A percentile compares a stretch with the other conserved stretches of the same genome.
Evolutionary conservation across 2,329 filamentous ascomycete species (phyloP).

Genomic region (Lizonia empirigonia): DNA sequence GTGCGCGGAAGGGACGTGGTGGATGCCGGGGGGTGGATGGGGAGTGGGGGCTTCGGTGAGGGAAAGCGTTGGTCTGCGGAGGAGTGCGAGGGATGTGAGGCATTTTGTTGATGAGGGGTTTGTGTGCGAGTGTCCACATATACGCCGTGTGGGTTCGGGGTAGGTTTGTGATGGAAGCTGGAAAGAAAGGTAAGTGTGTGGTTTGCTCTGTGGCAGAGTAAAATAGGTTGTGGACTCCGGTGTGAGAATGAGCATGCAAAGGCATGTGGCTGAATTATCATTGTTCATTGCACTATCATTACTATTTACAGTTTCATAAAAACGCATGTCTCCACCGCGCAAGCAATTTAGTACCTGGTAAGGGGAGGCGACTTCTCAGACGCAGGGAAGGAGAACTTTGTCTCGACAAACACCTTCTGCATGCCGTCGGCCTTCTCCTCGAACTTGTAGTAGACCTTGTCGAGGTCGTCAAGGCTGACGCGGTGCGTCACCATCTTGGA

Average conservation of each 20-base stretch:
- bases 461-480: slow-evolving; percentile 59
- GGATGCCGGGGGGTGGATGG: too few relatives aligned
- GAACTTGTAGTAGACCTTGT: slow-evolving; percentile 63
- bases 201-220: too few relatives aligned
- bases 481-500: slow-evolving; percentile 82
- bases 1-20: too few relatives aligned
- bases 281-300: slow-evolving; percentile 1
- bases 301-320: not conserved
- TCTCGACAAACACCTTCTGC: slow-evolving; percentile 79
- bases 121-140: not conserved
- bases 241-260: too few relatives aligned
- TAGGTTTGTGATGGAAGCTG: too few relatives aligned
- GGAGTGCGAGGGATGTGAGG: not conserved
- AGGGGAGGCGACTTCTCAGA: slow-evolving; percentile 57
- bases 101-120: not conserved
- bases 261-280: not conserved
- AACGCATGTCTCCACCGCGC: not conserved
- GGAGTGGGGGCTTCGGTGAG: too few relatives aligned
- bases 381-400: slow-evolving; percentile 61
- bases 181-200: too few relatives aligned
- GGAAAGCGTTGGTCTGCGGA: not conserved
- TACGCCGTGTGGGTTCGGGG: not conserved
- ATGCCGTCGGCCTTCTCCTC: slow-evolving; percentile 75
- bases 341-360: slow-evolving; percentile 55
- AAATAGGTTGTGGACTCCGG: too few relatives aligned